Base-by-base conservation (phyloP, 1,284 basidiomycete genomes). In the Retiboletus flavoniger region DNA sequence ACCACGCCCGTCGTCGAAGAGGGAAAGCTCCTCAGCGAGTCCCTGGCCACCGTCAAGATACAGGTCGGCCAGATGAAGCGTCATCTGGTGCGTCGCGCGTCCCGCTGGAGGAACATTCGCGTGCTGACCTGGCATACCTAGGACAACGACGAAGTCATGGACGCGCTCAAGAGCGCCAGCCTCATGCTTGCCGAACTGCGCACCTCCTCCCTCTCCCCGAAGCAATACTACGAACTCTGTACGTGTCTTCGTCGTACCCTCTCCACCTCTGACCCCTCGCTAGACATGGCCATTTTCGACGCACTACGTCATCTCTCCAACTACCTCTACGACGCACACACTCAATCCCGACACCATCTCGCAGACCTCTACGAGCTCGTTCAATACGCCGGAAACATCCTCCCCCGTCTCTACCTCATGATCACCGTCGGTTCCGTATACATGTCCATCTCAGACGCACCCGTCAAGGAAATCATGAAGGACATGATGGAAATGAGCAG, bases 401-500 rank as follows among this genome's bases (percentile, higher is more conserved):
- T 97, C 28, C 94, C 94, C 17, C 85, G 94, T 24, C 80, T 96
- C 32, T 97, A 98, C 74, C 89, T 97, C 66, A 97, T 97, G 95
- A 96, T 98, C 65, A 97, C 95, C 26, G 95, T 98, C 55, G 95
- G 95, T 54, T 92, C 95, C 1, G 94, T 98, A 19, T 97, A 96
- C 78, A 97, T 97, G 95, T 94, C 93, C 19, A 87, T 97, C 42
- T 85, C 93, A 2, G 94, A 96, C 53, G 93, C 94, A 7, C 95
- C 95, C 7, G 87, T 97, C 55, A 95, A 94, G 78, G 94, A 98
- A 75, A 93, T 98, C 62, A 98, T 97, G 95, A 97, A 96, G 80
- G 95, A 98, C 74, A 96, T 98, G 94, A 90, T 98, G 86, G 95
- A 98, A 72, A 98, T 98, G 95, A 93, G 93, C 29, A 80, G 94